phyloP scores from a whole-genome alignment of 768 basidiomycete genomes.

The Roridomyces roridus region DNA sequence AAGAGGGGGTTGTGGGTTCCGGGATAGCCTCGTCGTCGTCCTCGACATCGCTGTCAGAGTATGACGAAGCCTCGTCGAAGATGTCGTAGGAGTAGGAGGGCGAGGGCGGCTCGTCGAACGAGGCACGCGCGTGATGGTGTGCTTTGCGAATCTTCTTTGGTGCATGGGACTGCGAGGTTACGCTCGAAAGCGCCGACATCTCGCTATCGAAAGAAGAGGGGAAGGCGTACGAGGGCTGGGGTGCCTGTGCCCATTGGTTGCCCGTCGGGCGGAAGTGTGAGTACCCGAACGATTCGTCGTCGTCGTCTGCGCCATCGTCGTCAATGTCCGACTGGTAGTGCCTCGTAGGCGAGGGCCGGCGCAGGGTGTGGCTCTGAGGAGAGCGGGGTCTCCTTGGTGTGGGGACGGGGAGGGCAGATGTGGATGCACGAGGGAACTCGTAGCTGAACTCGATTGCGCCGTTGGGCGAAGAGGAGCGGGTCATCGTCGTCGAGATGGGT shows the following conservation, averaged over 20 bases:
- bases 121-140: too few species aligned
- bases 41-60: not conserved
- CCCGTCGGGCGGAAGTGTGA: conserved; percentile 1
- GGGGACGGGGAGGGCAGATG: not conserved
- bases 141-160: conserved; percentile 20
- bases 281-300: conserved; percentile 11
- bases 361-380: not conserved
- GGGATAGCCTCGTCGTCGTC: not conserved
- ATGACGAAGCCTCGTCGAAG: not conserved
- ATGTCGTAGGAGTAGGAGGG: not conserved
- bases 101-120: not conserved
- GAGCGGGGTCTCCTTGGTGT: not conserved
- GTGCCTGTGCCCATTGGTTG: conserved; percentile 22
- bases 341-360: conserved; percentile 4
- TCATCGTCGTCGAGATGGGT: conserved; percentile 4
- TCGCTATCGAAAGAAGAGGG: conserved; percentile 1
- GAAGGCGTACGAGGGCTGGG: conserved; percentile 18
- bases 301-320: not conserved
- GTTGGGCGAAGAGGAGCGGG: conserved; percentile 14
- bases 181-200: not conserved
- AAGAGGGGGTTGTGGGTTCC: not conserved
- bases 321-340: not conserved
- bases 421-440: conserved; percentile 22
- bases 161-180: not conserved
- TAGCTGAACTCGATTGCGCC: conserved; percentile 21